phyloP scores from a whole-genome alignment of 208 protist genomes.

The Leishmania guyanensis region DNA sequence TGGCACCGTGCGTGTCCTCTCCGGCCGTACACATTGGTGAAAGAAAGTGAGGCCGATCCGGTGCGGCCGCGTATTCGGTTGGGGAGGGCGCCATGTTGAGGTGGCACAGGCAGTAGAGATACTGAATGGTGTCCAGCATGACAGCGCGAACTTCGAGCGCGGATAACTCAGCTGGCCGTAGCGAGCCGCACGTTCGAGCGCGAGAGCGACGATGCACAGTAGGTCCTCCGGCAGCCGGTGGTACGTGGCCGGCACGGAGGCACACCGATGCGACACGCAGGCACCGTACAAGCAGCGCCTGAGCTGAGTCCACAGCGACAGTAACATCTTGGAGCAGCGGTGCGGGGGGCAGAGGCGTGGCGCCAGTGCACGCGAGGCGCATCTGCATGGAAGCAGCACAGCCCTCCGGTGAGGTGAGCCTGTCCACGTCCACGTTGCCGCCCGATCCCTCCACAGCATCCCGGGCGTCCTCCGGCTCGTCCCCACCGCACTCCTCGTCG shows the following conservation, averaged over 20 bases:
- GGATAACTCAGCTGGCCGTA: background rate
- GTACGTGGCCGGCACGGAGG: background rate
- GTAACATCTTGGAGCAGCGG: slow-evolving; percentile 11
- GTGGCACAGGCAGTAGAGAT: slow-evolving; percentile 11
- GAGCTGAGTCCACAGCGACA: slow-evolving; percentile 8
- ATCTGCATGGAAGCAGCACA: background rate
- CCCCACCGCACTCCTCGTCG: background rate
- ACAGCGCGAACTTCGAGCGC: slow-evolving; percentile 8
- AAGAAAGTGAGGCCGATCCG: background rate
- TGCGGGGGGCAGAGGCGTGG: background rate
- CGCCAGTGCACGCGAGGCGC: background rate
- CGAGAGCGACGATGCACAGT: background rate
- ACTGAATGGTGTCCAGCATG: slow-evolving; percentile 6
- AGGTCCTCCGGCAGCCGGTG: background rate
- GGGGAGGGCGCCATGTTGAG: background rate
- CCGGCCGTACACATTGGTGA: background rate
- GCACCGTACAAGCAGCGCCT: slow-evolving; percentile 12
- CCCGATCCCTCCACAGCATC: background rate
- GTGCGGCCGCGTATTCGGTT: background rate
- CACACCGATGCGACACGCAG: slow-evolving; percentile 10
- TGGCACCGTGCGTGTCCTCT: background rate
- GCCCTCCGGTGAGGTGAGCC: background rate
- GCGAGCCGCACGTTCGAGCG: background rate
- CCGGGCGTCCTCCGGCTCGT: background rate
- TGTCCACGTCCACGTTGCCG: background rate